Evolutionary conservation across 371 early-diverging fungal species (phyloP).

Genomic region (Racocetra persica): DNA sequence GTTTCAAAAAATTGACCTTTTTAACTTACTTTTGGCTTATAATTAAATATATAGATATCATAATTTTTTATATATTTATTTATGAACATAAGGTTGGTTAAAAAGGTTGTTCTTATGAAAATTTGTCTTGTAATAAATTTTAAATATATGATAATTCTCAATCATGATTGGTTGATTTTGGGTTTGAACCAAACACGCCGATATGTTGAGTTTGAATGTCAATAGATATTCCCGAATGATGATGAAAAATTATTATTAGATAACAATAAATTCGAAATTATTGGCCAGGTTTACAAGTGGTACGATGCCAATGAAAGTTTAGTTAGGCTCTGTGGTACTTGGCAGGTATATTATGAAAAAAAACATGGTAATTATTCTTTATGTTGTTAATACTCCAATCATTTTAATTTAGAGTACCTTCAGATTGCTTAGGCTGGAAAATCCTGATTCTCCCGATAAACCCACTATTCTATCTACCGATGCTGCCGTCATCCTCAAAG

Average conservation of each 20-base stretch:
- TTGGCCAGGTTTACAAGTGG: not conserved
- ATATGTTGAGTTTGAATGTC: not conserved
- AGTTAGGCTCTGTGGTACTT: conserved; percentile 16
- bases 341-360: not conserved
- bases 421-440: not conserved
- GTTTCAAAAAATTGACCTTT: too few species aligned
- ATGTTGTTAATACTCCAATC: not conserved
- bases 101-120: too few species aligned
- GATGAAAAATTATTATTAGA: conserved; percentile 22
- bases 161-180: too few species aligned
- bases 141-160: too few species aligned
- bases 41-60: too few species aligned
- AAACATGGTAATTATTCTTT: not conserved
- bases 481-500: too few species aligned
- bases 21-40: too few species aligned
- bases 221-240: not conserved
- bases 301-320: not conserved
- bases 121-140: too few species aligned
- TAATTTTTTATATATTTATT: too few species aligned
- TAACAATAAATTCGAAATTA: not conserved
- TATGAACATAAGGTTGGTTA: too few species aligned
- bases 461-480: not conserved
- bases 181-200: too few species aligned
- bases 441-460: not conserved
- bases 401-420: too few species aligned